phyloP scores from a whole-genome alignment of 2,329 filamentous ascomycete species.

The Achaetomium macrosporum region DNA sequence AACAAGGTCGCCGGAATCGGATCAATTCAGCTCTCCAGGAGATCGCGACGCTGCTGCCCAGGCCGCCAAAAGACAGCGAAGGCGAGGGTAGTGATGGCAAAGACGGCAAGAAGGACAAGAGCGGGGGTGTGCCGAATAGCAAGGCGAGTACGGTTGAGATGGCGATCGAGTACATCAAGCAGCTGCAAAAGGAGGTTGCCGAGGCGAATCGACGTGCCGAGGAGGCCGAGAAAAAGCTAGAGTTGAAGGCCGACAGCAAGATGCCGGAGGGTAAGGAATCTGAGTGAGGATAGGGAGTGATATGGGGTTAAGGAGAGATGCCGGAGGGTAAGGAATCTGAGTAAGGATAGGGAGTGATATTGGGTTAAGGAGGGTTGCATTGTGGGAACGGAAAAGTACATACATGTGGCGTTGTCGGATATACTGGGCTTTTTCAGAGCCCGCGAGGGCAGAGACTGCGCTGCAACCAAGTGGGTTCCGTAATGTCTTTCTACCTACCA shows the following conservation, averaged over 20 bases:
- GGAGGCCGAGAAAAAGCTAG: conserved; percentile 58
- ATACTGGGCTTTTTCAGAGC: neutral
- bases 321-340: neutral
- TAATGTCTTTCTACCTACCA: neutral
- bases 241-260: neutral
- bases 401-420: conserved; percentile 1
- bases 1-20: conserved; percentile 89
- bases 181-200: conserved; percentile 66
- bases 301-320: neutral
- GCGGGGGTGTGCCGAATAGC: conserved; percentile 61
- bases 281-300: neutral
- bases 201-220: conserved; percentile 59
- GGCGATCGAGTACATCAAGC: conserved; percentile 92
- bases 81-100: conserved; percentile 32
- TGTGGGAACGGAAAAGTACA: neutral
- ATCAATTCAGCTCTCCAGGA: conserved; percentile 92
- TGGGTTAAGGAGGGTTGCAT: neutral
- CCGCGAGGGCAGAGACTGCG: neutral
- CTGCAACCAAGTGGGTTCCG: neutral
- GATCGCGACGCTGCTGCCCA: conserved; percentile 79
- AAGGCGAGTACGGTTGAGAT: conserved; percentile 97
- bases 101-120: conserved; percentile 41
- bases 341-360: neutral
- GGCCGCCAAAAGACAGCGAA: conserved; percentile 35
- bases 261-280: neutral